Conservation (phyloP, 202 grass and related monocot species). For the Tripidium arundinaceum region DNA sequence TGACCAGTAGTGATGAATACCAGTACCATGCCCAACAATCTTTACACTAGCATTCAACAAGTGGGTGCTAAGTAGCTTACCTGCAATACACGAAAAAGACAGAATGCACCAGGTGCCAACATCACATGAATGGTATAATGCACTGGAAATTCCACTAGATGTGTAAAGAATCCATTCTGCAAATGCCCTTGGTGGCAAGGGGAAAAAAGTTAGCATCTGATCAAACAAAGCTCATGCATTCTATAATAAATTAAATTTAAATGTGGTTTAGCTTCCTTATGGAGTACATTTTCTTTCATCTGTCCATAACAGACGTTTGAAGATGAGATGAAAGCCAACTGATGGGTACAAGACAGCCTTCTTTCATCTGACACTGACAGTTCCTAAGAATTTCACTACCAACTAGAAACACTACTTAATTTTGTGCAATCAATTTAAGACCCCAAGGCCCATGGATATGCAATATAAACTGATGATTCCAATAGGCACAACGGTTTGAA, state of each 20-base stretch:
- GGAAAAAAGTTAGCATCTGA: constrained; percentile 1
- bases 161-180: constrained; percentile 97
- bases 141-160: constrained; percentile 94
- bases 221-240: constrained; percentile 4
- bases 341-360: neutral
- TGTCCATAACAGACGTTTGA: neutral
- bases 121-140: constrained; percentile 95
- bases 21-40: neutral
- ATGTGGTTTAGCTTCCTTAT: constrained; percentile 2
- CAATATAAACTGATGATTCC: neutral
- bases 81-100: constrained; percentile 93
- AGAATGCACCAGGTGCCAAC: constrained; percentile 95
- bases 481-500: constrained; percentile 6
- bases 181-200: constrained; percentile 65
- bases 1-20: neutral
- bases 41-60: neutral
- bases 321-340: neutral
- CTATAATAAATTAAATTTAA: constrained; percentile 15
- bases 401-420: constrained; percentile 4
- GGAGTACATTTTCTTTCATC: constrained; percentile 9
- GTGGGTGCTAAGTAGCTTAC: constrained; percentile 31
- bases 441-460: neutral
- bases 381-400: constrained; percentile 7
- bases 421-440: neutral
- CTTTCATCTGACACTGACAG: neutral